Evolutionary conservation across 805 yeast genomes (phyloP).

Genomic region (Lachancea fermentati): DNA sequence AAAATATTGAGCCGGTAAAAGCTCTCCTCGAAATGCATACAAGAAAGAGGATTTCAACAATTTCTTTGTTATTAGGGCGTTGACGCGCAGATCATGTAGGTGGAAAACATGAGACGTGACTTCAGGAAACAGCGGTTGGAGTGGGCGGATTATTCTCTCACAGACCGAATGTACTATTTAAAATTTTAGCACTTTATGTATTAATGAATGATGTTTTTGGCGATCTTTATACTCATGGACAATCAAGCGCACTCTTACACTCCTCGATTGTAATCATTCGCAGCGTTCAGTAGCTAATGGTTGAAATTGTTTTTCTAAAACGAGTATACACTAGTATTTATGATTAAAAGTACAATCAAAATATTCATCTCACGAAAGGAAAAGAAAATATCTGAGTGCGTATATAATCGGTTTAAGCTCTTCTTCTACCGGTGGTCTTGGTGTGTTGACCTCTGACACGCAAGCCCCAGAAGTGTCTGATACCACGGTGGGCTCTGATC

Average conservation of each 20-base stretch:
- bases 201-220: not conserved
- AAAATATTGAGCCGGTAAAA: no score
- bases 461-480: slow-evolving; percentile 99
- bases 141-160: not conserved
- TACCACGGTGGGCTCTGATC: slow-evolving; percentile 99
- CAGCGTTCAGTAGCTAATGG: not conserved
- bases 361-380: slow-evolving; percentile 2
- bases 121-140: no score
- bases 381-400: not conserved
- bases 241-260: no score
- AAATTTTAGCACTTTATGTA: not conserved
- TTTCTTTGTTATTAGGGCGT: no score
- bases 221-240: no score
- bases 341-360: slow-evolving; percentile 11
- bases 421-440: slow-evolving; percentile 99
- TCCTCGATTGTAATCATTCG: no score
- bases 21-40: no score
- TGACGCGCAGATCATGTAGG: no score
- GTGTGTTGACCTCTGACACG: slow-evolving; percentile 99
- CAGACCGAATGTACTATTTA: not conserved
- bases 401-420: slow-evolving; percentile 25
- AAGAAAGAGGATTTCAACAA: no score
- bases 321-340: slow-evolving; percentile 4
- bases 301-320: slow-evolving; percentile 1
- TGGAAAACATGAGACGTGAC: no score